Evolutionary conservation across 1,139 yeast genomes (phyloP), one percentile per base, ranked within the genome.

Genomic region (Taphrina deformans): DNA sequence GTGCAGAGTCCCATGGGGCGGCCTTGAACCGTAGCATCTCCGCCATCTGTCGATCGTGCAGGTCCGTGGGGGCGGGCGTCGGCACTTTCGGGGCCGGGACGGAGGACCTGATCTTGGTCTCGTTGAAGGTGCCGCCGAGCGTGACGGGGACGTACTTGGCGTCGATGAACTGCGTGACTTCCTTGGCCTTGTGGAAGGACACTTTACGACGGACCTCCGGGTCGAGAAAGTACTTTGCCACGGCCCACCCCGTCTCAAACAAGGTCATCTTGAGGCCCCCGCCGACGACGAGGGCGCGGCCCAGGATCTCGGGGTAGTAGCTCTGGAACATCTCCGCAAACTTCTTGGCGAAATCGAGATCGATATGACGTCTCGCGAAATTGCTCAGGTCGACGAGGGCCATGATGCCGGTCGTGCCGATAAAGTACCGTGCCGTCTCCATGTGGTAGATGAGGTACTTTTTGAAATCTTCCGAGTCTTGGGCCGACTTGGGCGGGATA

Each of bases 341-440:
- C 27, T 53, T 51, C 18, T 55, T 52, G 40, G 65, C 46, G 46
- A 65, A 60, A 5, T 65, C 67, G 31, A 65, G 27, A 26, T 65
- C 67, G 31, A 65, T 65, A 31, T 65, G 63, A 23, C 61, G 55
- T 12, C 65, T 26, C 23, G 89, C 80, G 72, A 89, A 89, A 12
- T 84, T 91, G 6, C 86, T 77, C 72, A 89, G 75, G 74, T 89
- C 96, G 72, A 89, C 89, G 35, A 89, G 75, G 41, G 89, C 88
- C 12, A 89, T 83, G 70, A 86, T 91, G 24, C 81, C 78, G 1
- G 87, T 88, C 66, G 84, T 85, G 56, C 80, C 80, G 69, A 88
- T 76, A 67, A 83, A 78, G 68, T 88, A 75, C 67, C 93, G 80
- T 5, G 86, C 81, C 71, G 83, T 82, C 75, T 89, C 96, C 71